Conservation (phyloP, 176 grass and related monocot genomes). For the Triticum monococcum region DNA sequence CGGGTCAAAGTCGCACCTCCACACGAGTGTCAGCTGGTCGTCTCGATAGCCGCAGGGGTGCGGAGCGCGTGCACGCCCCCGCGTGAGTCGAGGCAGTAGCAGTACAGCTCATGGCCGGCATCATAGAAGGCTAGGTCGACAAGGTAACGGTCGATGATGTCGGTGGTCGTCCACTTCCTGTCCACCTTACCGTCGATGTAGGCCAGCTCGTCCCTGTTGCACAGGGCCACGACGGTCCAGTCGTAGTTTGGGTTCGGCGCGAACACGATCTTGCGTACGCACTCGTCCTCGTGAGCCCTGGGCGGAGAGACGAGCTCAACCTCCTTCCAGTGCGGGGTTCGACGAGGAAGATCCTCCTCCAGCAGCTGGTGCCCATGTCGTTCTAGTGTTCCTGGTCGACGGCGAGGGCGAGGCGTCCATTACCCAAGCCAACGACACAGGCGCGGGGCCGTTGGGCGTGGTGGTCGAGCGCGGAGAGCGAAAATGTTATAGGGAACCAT, state of each 20-base stretch:
- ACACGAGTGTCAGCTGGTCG: background rate
- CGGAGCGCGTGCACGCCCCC: background rate
- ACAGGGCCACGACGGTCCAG: background rate
- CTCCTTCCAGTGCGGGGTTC: background rate
- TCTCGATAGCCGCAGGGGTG: background rate
- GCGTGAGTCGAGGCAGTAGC: background rate
- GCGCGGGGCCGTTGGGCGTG: background rate
- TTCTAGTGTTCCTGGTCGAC: background rate
- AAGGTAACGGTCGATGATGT: background rate
- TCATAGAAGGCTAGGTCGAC: conserved; percentile 9
- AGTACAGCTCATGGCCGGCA: too few species aligned
- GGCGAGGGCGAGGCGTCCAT: background rate
- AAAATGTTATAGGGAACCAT: too few species aligned
- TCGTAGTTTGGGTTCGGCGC: background rate
- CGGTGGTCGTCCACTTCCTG: background rate
- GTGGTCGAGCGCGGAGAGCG: too few species aligned
- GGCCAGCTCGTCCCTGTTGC: too few species aligned
- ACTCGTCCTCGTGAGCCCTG: background rate
- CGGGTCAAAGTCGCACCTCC: too few species aligned
- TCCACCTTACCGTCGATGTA: background rate
- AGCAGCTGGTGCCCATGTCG: fast-evolving
- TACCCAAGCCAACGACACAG: background rate
- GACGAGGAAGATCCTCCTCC: background rate
- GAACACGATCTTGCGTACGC: conserved; percentile 12
- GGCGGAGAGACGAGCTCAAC: background rate